Evolutionary conservation across 768 basidiomycete genomes (phyloP), one percentile per base, ranked within the genome.

Genomic region (Terana coerulea): DNA sequence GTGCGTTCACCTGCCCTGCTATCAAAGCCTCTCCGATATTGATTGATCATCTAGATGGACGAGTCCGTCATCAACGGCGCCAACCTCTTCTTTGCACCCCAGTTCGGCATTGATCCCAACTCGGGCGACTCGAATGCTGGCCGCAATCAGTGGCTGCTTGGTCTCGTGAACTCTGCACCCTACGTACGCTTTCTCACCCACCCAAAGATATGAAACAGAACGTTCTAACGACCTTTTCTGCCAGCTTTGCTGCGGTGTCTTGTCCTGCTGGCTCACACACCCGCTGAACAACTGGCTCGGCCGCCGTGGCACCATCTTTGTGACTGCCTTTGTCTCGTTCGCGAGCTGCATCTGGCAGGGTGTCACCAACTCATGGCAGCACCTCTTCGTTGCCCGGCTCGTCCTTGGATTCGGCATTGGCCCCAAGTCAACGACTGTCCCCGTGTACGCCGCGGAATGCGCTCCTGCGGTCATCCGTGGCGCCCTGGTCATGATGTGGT

Each of bases 401-500:
- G 61, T 81, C 60, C 72, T 83, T 35, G 81, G 77, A 10, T 46
- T 79, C 33, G 75, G 74, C 22, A 75, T 78, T 56, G 76, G 86
- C 2, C 78, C 82, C 12, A 87, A 87, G 63, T 75, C 74, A 8
- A 69, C 82, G 1, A 84, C 83, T 1, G 80, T 82, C 21, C 81
- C 80, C 3, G 79, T 81, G 24, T 86, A 82, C 52, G 79, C 85
- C 0, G 84, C 87, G 1, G 88, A 98, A 67, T 84, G 86, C 62
- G 74, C 84, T 0, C 94, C 94, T 0, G 82, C 92, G 0, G 69
- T 71, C 14, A 91, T 98, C 51, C 83, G 94, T 60, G 93, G 93
- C 51, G 92, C 84, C 1, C 79, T 95, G 25, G 89, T 92, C 52
- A 95, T 94, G 91, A 87, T 81, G 62, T 95, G 93, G 91, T 72